Conservation (phyloP, 2,329 filamentous ascomycete genomes). For the Gnomoniopsis smithogilvyi region DNA sequence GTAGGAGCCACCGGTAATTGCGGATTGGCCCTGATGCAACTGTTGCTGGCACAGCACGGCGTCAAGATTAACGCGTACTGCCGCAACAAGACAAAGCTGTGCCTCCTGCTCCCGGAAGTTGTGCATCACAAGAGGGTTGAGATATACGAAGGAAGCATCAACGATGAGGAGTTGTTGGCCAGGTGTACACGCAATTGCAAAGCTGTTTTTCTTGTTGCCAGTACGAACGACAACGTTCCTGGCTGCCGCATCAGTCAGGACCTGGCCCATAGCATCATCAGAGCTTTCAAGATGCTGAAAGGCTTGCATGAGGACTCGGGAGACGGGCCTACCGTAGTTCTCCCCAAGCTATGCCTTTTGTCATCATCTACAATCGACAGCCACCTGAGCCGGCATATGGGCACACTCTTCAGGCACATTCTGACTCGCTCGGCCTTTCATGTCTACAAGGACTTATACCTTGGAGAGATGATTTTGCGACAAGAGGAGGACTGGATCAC, state of each 20-base stretch:
- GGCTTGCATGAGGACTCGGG: not conserved
- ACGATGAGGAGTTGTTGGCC: conserved; percentile 34
- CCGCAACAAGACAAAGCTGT: conserved; percentile 38
- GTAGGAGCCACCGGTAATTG: conserved; percentile 42
- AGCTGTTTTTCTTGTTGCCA: conserved; percentile 38
- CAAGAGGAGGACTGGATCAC: conserved; percentile 33
- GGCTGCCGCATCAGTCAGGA: conserved; percentile 35
- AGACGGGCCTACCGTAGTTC: not conserved
- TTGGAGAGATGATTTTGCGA: conserved; percentile 34
- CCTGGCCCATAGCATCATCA: conserved; percentile 31
- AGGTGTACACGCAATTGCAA: conserved; percentile 31
- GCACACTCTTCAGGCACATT: conserved; percentile 26
- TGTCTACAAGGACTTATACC: conserved; percentile 35
- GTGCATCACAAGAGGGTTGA: conserved; percentile 29
- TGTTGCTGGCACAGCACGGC: conserved; percentile 31
- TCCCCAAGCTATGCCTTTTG: conserved; percentile 41
- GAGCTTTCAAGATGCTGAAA: conserved; percentile 30
- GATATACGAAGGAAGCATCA: conserved; percentile 39
- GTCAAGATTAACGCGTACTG: conserved; percentile 39
- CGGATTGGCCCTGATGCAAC: conserved; percentile 37
- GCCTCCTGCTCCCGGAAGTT: conserved; percentile 29
- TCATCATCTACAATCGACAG: conserved; percentile 39
- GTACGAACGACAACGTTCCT: conserved; percentile 42
- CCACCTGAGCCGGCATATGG: conserved; percentile 29
- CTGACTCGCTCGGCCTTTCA: conserved; percentile 30